Conservation (phyloP, 495 filamentous ascomycete genomes). For the Pyrenopolyporus hunteri region DNA sequence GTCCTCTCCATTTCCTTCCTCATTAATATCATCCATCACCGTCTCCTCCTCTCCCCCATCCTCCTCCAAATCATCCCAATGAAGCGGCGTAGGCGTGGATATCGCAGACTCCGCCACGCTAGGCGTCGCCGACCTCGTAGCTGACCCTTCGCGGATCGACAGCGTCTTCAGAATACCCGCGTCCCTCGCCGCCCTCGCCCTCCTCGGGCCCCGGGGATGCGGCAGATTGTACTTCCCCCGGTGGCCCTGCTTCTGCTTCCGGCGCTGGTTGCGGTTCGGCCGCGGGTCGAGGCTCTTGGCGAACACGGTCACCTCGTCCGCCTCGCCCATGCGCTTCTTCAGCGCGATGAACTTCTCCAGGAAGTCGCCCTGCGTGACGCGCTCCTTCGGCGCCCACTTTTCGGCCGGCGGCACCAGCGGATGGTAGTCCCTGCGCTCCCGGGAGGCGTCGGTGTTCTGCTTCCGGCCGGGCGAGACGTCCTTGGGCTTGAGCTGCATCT, state of each 20-base stretch:
- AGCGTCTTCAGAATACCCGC: conserved; percentile 14
- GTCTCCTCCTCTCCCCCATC: conserved; percentile 21
- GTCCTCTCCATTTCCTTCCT: conserved; percentile 27
- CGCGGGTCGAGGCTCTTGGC: conserved; percentile 46
- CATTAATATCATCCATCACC: conserved; percentile 10
- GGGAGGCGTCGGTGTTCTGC: not conserved
- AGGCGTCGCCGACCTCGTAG: not conserved
- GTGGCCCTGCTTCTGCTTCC: conserved; percentile 37
- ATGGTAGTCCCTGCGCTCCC: not conserved
- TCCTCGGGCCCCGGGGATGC: conserved; percentile 1
- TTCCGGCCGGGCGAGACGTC: conserved; percentile 5
- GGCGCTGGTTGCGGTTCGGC: conserved; percentile 41
- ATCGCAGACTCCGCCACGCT: not conserved
- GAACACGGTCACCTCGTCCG: conserved; percentile 58
- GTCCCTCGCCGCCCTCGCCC: conserved; percentile 2
- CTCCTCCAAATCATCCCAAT: conserved; percentile 40
- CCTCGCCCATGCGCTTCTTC: conserved; percentile 61
- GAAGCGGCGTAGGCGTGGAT: conserved; percentile 42
- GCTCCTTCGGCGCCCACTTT: conserved; percentile 19
- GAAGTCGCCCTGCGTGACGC: conserved; percentile 53
- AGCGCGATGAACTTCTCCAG: conserved; percentile 53
- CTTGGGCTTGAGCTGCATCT: conserved; percentile 42
- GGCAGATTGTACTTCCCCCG: conserved; percentile 26
- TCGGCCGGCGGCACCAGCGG: conserved; percentile 33
- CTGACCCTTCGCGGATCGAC: conserved; percentile 6